Evolutionary conservation across 441 rosid genomes (phyloP).

Genomic region (Gossypium aridum): DNA sequence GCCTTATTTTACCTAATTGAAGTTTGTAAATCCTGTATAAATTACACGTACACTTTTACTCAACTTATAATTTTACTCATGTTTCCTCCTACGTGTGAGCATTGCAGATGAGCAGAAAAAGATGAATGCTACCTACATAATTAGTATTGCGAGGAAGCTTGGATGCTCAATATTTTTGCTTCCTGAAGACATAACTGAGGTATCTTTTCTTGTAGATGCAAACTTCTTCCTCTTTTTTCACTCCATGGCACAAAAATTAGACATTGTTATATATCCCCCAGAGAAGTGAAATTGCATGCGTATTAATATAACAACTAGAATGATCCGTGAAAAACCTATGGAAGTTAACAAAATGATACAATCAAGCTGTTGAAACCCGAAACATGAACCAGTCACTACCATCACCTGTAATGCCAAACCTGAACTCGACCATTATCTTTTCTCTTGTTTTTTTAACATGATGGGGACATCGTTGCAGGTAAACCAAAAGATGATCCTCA

Average conservation of each 20-base stretch:
- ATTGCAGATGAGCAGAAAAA: conserved; percentile 54
- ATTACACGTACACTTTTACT: neutral
- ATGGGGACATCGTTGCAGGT: conserved; percentile 35
- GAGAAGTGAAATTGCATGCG: neutral
- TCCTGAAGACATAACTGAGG: conserved; percentile 75
- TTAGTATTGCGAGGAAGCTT: conserved; percentile 67
- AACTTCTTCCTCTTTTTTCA: neutral
- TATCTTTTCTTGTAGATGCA: conserved; percentile 9
- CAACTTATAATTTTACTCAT: neutral
- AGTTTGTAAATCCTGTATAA: neutral
- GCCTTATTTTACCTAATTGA: neutral
- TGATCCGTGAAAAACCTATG: neutral
- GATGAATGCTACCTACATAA: conserved; percentile 76
- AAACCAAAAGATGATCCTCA: conserved; percentile 96
- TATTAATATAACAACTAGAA: too few species aligned
- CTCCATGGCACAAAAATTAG: neutral
- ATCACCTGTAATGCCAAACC: neutral
- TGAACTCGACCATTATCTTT: neutral
- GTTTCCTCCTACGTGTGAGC: neutral
- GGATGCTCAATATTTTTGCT: conserved; percentile 74
- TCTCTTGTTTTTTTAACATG: neutral
- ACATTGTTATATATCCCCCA: neutral
- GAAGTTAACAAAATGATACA: neutral
- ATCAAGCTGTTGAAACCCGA: neutral
- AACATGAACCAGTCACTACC: neutral